Conservation (phyloP, 2,329 filamentous ascomycete genomes). For the Calonectria montana region DNA sequence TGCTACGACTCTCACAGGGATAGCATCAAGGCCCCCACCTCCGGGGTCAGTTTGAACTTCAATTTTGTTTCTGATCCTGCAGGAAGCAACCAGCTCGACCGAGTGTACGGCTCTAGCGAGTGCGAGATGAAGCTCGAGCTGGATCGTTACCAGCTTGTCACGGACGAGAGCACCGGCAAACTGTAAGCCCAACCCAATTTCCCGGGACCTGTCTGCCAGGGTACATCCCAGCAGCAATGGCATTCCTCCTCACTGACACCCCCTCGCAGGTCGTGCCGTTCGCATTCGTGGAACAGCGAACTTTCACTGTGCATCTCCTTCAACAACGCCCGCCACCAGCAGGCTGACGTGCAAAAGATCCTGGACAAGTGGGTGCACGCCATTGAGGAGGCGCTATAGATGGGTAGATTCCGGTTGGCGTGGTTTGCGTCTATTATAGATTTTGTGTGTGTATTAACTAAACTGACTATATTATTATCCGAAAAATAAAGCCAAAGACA, state of each 20-base stretch:
- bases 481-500: too few relatives aligned
- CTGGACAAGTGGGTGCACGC: background rate
- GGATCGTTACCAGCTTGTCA: constrained; percentile 11
- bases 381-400: background rate
- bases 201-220: background rate
- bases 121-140: background rate
- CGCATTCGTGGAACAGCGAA: constrained; percentile 18
- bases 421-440: background rate
- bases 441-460: too few relatives aligned
- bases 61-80: constrained; percentile 18
- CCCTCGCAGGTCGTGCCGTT: constrained; percentile 6
- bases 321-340: constrained; percentile 7
- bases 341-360: background rate
- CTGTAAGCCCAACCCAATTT: background rate
- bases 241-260: background rate
- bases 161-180: constrained; percentile 17
- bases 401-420: background rate
- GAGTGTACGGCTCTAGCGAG: background rate
- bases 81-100: constrained; percentile 15
- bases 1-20: background rate
- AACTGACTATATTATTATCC: too few relatives aligned
- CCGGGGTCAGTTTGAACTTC: background rate
- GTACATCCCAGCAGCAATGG: background rate
- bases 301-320: constrained; percentile 10
- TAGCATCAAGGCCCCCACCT: constrained; percentile 2